A percentile compares a stretch with the other conserved stretches of the same genome.
Evolutionary conservation across 1,284 basidiomycete species (phyloP).

Genomic region (Sporisorium exsertum): DNA sequence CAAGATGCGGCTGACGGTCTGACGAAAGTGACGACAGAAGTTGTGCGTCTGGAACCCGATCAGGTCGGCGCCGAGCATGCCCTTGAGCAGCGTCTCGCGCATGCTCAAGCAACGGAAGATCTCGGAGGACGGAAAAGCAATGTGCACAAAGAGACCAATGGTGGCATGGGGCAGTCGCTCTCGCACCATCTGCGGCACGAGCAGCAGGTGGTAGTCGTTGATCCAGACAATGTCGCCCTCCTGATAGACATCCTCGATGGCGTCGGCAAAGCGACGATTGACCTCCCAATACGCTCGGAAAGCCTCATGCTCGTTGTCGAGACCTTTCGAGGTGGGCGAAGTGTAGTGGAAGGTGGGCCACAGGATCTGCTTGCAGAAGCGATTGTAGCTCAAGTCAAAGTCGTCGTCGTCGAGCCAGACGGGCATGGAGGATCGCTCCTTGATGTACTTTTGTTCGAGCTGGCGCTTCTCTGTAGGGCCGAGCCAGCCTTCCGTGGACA

Average conservation of each 20-base stretch:
- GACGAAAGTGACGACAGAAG: conserved; percentile 70
- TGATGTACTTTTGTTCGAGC: conserved; percentile 76
- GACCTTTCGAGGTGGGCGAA: conserved; percentile 84
- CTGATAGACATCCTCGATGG: conserved; percentile 78
- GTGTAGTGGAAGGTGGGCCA: conserved; percentile 90
- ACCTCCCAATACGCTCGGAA: conserved; percentile 84
- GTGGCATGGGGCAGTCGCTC: conserved; percentile 75
- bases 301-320: conserved; percentile 79
- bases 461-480: conserved; percentile 70
- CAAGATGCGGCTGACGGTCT: conserved; percentile 85
- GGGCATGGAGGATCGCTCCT: conserved; percentile 75
- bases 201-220: conserved; percentile 79
- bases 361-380: conserved; percentile 88
- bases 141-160: conserved; percentile 89
- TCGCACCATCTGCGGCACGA: conserved; percentile 82
- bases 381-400: conserved; percentile 83
- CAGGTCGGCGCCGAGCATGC: conserved; percentile 80
- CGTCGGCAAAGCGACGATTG: conserved; percentile 84
- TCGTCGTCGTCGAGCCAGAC: conserved; percentile 78
- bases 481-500: conserved; percentile 62
- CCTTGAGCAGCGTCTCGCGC: conserved; percentile 74
- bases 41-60: conserved; percentile 88
- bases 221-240: conserved; percentile 81
- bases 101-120: conserved; percentile 83
- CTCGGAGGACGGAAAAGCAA: conserved; percentile 87